phyloP scores from a whole-genome alignment of 2,329 filamentous ascomycete species.

The Calonectria crousiana region DNA sequence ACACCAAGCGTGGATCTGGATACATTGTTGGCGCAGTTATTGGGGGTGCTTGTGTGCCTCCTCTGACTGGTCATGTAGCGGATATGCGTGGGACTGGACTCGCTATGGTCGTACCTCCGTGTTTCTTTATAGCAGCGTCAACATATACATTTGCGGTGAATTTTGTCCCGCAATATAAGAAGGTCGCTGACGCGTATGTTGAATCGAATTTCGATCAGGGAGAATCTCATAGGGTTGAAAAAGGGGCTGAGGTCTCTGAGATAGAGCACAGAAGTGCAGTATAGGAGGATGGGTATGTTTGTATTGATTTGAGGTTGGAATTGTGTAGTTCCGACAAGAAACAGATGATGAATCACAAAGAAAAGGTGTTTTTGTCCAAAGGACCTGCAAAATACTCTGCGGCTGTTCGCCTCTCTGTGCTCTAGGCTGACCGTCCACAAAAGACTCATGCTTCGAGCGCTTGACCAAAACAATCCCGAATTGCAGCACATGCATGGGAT shows the following conservation, averaged over 20 bases:
- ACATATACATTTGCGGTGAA: conserved; percentile 73
- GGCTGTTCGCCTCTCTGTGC: too few species aligned
- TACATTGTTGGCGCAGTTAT: conserved; percentile 76
- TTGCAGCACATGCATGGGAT: not conserved
- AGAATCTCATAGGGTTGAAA: not conserved
- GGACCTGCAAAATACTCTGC: not conserved
- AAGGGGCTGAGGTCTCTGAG: not conserved
- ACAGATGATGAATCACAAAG: not conserved
- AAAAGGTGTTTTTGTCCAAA: not conserved
- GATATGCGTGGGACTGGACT: conserved; percentile 71
- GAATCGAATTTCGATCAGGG: conserved; percentile 56
- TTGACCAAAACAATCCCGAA: not conserved
- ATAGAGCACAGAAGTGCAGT: not conserved
- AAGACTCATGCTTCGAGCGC: not conserved
- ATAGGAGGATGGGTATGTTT: not conserved
- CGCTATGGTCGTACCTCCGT: conserved; percentile 75
- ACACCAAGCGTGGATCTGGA: conserved; percentile 82
- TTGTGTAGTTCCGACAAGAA: not conserved
- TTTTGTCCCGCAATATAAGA: conserved; percentile 73
- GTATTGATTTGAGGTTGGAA: not conserved
- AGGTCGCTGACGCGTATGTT: conserved; percentile 70
- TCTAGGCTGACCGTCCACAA: too few species aligned
- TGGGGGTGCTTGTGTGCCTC: conserved; percentile 80
- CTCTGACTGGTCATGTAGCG: conserved; percentile 76
- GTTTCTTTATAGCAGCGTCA: conserved; percentile 68